A percentile compares a stretch with the other conserved stretches of the same genome.
These are phyloP conservation scores for Craterostigma plantagineum DNA, from an alignment of 257 asterid species.

Conservation along the genomic window DNA sequence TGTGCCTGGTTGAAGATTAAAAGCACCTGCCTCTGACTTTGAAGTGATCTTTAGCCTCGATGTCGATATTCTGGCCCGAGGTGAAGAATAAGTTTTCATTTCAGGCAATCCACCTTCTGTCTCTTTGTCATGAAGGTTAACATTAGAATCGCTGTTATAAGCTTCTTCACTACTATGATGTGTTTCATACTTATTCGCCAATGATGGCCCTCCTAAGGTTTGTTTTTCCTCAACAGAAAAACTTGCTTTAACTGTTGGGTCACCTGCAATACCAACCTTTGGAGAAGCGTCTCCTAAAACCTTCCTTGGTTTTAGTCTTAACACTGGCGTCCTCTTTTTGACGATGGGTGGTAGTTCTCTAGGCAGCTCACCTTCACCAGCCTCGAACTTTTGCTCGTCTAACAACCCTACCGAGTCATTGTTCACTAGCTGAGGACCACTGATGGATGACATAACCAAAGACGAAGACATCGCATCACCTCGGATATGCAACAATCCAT, in stretches of 20 bases:
- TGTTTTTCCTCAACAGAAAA: slow-evolving; percentile 17
- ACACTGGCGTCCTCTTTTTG: slow-evolving; percentile 26
- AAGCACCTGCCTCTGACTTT: slow-evolving; percentile 15
- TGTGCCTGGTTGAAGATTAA: slow-evolving; percentile 29
- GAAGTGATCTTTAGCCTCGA: slow-evolving; percentile 38
- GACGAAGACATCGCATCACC: slow-evolving; percentile 18
- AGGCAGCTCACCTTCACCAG: too few relatives aligned
- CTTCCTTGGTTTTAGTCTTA: slow-evolving; percentile 44
- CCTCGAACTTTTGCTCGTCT: slow-evolving; percentile 11
- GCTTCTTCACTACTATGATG: slow-evolving; percentile 17
- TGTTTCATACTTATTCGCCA: slow-evolving; percentile 12
- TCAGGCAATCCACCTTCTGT: slow-evolving; percentile 33
- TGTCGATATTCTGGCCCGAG: slow-evolving; percentile 63
- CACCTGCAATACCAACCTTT: slow-evolving; percentile 13
- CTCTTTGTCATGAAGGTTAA: slow-evolving; percentile 18
- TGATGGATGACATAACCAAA: slow-evolving; percentile 11
- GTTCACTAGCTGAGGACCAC: slow-evolving; percentile 13
- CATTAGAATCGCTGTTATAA: slow-evolving; percentile 17
- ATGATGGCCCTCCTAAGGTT: slow-evolving; percentile 9
- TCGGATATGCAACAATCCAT: slow-evolving; percentile 12
- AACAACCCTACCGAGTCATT: slow-evolving; percentile 14
- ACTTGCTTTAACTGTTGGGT: slow-evolving; percentile 17
- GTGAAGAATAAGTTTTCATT: slow-evolving; percentile 53
- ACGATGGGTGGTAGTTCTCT: slow-evolving; percentile 11
- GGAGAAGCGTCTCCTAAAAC: slow-evolving; percentile 17